phyloP scores from a whole-genome alignment of 176 grass and related monocot genomes.

The Oryza longistaminata region DNA sequence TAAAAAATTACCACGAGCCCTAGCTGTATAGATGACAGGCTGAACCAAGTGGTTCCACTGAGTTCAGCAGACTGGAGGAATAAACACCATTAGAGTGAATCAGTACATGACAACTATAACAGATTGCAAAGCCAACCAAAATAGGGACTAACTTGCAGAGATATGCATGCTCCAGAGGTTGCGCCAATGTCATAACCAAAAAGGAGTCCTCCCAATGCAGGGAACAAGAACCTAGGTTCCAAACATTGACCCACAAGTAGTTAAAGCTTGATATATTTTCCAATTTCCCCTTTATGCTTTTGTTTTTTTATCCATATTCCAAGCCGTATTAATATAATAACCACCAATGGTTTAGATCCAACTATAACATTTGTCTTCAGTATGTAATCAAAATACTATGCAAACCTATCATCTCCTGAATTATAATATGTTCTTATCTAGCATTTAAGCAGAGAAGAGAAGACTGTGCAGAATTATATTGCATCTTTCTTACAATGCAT shows the following conservation, averaged over 20 bases:
- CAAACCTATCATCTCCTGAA: not conserved
- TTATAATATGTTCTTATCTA: not conserved
- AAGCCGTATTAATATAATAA: not conserved
- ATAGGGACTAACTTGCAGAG: constrained; percentile 63
- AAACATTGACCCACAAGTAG: constrained; percentile 26
- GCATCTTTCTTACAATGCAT: too few relatives aligned
- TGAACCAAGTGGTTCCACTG: constrained; percentile 90
- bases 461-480: too few relatives aligned
- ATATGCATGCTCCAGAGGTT: constrained; percentile 88
- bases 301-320: not conserved
- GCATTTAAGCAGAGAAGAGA: too few relatives aligned
- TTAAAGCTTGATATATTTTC: not conserved
- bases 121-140: not conserved
- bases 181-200: constrained; percentile 95
- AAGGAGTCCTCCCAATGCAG: constrained; percentile 86
- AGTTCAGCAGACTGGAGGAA: constrained; percentile 77
- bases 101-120: not conserved
- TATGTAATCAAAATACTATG: not conserved
- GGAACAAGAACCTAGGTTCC: constrained; percentile 85
- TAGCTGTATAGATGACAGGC: constrained; percentile 77
- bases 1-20: constrained; percentile 80
- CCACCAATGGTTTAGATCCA: not conserved
- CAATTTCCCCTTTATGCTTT: not conserved
- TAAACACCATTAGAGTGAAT: constrained; percentile 17
- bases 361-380: not conserved